These are phyloP conservation scores for Parasarocladium wereldwijsianum DNA, from an alignment of 2,329 filamentous ascomycete genomes.

Conservation along the genomic window DNA sequence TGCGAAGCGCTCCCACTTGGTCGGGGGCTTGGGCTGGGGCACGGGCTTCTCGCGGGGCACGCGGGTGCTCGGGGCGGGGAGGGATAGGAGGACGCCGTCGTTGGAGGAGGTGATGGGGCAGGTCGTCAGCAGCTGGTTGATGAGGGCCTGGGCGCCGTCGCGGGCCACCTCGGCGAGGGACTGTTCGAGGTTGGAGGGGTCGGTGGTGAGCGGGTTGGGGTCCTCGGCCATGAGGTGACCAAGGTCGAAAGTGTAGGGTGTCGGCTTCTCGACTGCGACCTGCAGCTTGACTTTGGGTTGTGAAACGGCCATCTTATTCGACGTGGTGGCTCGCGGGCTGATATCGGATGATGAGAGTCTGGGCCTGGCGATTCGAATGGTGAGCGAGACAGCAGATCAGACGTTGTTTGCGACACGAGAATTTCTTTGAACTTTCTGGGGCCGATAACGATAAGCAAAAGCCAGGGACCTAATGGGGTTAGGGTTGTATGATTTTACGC, in stretches of 20 bases:
- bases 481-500: no score
- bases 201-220: constrained; percentile 62
- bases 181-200: constrained; percentile 41
- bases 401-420: no score
- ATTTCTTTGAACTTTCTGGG: no score
- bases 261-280: constrained; percentile 63
- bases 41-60: constrained; percentile 88
- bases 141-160: constrained; percentile 78
- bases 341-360: neutral
- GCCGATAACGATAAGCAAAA: no score
- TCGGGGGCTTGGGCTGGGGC: constrained; percentile 65
- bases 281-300: constrained; percentile 34
- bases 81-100: constrained; percentile 60
- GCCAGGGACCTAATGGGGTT: no score
- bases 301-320: constrained; percentile 18
- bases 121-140: constrained; percentile 88
- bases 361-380: no score
- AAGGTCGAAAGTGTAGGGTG: constrained; percentile 88
- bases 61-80: constrained; percentile 54
- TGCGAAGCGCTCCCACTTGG: constrained; percentile 93
- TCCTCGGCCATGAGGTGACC: constrained; percentile 74
- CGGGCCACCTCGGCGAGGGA: constrained; percentile 62
- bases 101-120: constrained; percentile 60
- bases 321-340: neutral
- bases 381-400: no score